Evolutionary conservation across 2,329 filamentous ascomycete species (phyloP).

Genomic region (Escovopsis sp.): DNA sequence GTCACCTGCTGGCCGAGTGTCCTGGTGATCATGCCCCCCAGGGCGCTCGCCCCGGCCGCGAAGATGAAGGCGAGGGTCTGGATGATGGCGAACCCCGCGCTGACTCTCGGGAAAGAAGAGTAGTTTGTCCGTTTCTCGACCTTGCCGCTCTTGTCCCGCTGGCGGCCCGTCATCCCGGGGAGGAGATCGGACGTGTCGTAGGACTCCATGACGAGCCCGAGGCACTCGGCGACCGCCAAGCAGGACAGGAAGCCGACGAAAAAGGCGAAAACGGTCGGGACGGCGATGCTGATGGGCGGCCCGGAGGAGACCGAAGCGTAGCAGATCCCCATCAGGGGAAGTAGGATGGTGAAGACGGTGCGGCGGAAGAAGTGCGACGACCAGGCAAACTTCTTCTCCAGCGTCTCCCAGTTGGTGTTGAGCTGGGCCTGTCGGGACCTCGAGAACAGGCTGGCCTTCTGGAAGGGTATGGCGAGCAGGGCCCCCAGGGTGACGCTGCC

Average conservation of each 20-base stretch:
- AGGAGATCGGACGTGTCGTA: conserved; percentile 72
- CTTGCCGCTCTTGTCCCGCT: conserved; percentile 25
- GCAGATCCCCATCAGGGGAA: conserved; percentile 51
- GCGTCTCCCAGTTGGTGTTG: conserved; percentile 52
- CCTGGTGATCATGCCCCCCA: conserved; percentile 54
- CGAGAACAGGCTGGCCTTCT: conserved; percentile 56
- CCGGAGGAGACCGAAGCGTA: conserved; percentile 56
- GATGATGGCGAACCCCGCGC: conserved; percentile 55
- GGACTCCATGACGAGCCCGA: conserved; percentile 65
- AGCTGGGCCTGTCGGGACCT: conserved; percentile 44
- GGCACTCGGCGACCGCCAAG: conserved; percentile 61
- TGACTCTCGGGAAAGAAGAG: conserved; percentile 60
- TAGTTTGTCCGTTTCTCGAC: conserved; percentile 47
- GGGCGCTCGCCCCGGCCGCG: conserved; percentile 51
- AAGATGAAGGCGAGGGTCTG: conserved; percentile 56
- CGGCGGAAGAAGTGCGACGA: conserved; percentile 59
- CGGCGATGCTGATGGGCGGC: conserved; percentile 41
- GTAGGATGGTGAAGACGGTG: conserved; percentile 48
- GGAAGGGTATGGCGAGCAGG: conserved; percentile 55
- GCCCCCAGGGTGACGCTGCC: conserved; percentile 54
- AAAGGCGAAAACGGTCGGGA: conserved; percentile 52
- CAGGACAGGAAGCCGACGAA: conserved; percentile 56
- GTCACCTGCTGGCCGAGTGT: conserved; percentile 51
- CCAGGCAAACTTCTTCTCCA: conserved; percentile 50
- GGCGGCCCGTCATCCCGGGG: conserved; percentile 49